phyloP scores from a whole-genome alignment of 257 asterid species.

The Salvia hispanica region DNA sequence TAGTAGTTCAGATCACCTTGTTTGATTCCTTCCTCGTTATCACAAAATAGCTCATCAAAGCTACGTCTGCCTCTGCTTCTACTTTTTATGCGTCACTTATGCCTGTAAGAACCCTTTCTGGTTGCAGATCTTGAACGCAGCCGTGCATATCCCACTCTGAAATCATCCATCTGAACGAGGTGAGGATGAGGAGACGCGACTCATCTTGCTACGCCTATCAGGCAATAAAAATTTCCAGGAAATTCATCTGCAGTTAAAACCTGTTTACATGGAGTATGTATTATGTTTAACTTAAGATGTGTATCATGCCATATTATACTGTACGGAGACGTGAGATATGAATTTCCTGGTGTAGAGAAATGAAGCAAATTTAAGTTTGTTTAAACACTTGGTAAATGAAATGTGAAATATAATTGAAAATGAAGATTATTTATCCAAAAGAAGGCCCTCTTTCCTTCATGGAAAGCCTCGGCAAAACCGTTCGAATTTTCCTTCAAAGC shows the following conservation, averaged over 20 bases:
- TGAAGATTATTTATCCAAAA: too few species aligned
- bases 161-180: conserved; percentile 35
- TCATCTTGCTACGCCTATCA: conserved; percentile 19
- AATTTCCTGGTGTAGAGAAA: not conserved
- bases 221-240: conserved; percentile 4
- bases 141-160: conserved; percentile 28
- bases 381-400: too few species aligned
- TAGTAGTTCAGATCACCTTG: not conserved
- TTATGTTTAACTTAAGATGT: not conserved
- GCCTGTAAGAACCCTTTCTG: conserved; percentile 22
- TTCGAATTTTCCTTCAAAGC: too few species aligned
- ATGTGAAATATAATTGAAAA: too few species aligned
- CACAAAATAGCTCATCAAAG: conserved; percentile 6
- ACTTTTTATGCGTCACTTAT: not conserved
- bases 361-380: too few species aligned
- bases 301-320: not conserved
- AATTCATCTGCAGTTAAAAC: not conserved
- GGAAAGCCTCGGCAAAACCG: too few species aligned
- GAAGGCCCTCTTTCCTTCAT: too few species aligned
- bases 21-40: not conserved
- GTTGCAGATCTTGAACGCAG: conserved; percentile 41
- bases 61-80: not conserved
- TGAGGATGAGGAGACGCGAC: conserved; percentile 2
- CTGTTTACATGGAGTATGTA: conserved; percentile 5
- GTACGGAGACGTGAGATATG: not conserved